Evolutionary conservation across 306 rosid species (phyloP).

Genomic region (Acmispon strigosus): DNA sequence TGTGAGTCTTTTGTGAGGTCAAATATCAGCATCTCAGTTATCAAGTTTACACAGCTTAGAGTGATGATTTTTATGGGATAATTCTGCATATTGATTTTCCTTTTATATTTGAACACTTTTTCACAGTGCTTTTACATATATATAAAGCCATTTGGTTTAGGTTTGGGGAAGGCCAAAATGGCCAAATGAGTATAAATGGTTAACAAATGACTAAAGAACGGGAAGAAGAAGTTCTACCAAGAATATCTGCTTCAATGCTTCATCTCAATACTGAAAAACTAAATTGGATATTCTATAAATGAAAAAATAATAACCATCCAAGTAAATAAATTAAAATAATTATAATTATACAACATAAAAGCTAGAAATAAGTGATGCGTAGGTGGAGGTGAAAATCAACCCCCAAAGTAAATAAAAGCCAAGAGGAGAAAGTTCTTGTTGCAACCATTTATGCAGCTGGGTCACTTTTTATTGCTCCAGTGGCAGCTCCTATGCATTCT

Average conservation of each 20-base stretch:
- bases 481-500: conserved; percentile 1
- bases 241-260: conserved; percentile 5
- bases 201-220: neutral
- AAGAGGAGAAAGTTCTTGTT: conserved; percentile 6
- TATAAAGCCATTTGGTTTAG: neutral
- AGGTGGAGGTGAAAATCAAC: conserved; percentile 1
- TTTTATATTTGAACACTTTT: neutral
- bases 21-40: neutral
- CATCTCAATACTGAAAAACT: conserved; percentile 34
- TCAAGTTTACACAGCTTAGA: neutral
- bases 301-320: conserved; percentile 17
- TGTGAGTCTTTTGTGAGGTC: conserved; percentile 11
- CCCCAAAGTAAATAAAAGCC: neutral
- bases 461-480: conserved; percentile 12
- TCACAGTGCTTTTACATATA: neutral
- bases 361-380: conserved; percentile 7
- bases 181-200: neutral
- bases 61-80: neutral
- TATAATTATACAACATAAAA: conserved; percentile 23
- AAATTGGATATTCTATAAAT: neutral
- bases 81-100: neutral
- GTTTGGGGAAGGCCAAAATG: neutral
- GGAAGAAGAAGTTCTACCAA: neutral
- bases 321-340: conserved; percentile 18
- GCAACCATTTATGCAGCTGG: conserved; percentile 7